Evolutionary conservation across 2,329 filamentous ascomycete genomes (phyloP), one percentile per base, ranked within the genome.

Genomic region (Nigrospora sphaerica): DNA sequence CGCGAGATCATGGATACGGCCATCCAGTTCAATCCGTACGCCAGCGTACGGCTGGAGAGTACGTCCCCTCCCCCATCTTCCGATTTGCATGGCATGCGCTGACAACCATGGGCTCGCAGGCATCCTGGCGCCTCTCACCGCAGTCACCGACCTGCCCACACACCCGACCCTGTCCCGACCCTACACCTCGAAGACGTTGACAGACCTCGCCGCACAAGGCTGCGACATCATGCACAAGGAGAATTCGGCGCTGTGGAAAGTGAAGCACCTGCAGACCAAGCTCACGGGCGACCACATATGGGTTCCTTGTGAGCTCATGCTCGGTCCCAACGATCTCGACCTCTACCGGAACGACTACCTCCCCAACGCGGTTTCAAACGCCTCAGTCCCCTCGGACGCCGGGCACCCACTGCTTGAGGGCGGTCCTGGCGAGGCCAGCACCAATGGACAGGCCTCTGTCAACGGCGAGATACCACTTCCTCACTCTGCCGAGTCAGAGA

Each of bases 161-260:
- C 88, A 93, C 61, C 84, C 86, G 44, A 85, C 85, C 19, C 71
- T 91, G 36, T 88, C 85, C 49, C 75, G 81, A 54, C 82, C 88
- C 0, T 93, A 89, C 61, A 83, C 76, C 13, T 88, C 85, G 42
- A 83, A 80, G 54, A 86, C 85, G 12, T 74, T 93, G 16, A 83
- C 80, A 42, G 79, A 87, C 52, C 76, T 95, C 46, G 80, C 84
- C 16, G 73, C 74, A 39, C 83, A 91, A 64, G 83, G 81, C 46
- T 77, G 80, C 53, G 74, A 78, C 47, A 83, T 88, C 54, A 80
- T 88, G 71, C 81, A 87, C 47, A 85, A 85, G 59, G 88, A 93
- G 61, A 86, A 86, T 51, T 71, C 73, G 23, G 81, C 83, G 6
- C 69, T 92, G 12, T 88, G 84, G 78, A 81, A 80, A 56, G 82